These are phyloP conservation scores for Murraya koenigii DNA, from an alignment of 345 rosid genomes.

Conservation along the genomic window DNA sequence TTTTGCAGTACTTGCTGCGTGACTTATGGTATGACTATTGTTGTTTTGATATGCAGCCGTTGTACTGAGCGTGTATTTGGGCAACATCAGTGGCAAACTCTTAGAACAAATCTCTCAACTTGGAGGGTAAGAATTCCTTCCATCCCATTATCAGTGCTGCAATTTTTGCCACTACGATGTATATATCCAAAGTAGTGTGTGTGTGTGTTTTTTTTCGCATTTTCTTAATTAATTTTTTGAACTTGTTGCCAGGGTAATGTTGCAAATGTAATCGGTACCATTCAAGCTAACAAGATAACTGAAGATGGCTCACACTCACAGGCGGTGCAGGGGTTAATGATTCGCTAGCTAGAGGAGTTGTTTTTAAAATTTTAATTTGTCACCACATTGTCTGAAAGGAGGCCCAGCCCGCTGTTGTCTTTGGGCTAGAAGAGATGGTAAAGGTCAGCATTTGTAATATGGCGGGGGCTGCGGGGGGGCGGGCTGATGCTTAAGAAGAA, in stretches of 20 bases:
- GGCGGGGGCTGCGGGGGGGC: too few relatives aligned
- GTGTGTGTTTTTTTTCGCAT: too few relatives aligned
- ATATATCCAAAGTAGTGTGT: background rate
- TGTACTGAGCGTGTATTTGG: slow-evolving; percentile 76
- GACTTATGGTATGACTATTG: background rate
- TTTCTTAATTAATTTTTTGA: background rate
- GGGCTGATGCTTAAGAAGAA: too few relatives aligned
- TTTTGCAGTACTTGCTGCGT: background rate
- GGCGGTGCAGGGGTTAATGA: slow-evolving; percentile 57
- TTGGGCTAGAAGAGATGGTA: background rate
- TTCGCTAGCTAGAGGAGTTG: slow-evolving; percentile 36
- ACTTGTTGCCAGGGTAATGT: slow-evolving; percentile 59
- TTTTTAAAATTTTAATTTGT: background rate
- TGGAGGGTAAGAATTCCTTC: slow-evolving; percentile 60
- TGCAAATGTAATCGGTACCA: slow-evolving; percentile 65
- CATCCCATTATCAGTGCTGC: background rate
- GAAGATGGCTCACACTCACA: slow-evolving; percentile 81
- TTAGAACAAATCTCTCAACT: slow-evolving; percentile 60
- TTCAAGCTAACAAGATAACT: slow-evolving; percentile 77
- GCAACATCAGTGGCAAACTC: slow-evolving; percentile 63
- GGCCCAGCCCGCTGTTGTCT: background rate
- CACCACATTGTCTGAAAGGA: slow-evolving; percentile 10
- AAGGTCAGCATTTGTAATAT: too few relatives aligned
- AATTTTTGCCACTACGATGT: background rate
- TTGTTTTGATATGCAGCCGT: slow-evolving; percentile 43